phyloP scores from a whole-genome alignment of 2,329 filamentous ascomycete species.

The Laburnicola sp. region DNA sequence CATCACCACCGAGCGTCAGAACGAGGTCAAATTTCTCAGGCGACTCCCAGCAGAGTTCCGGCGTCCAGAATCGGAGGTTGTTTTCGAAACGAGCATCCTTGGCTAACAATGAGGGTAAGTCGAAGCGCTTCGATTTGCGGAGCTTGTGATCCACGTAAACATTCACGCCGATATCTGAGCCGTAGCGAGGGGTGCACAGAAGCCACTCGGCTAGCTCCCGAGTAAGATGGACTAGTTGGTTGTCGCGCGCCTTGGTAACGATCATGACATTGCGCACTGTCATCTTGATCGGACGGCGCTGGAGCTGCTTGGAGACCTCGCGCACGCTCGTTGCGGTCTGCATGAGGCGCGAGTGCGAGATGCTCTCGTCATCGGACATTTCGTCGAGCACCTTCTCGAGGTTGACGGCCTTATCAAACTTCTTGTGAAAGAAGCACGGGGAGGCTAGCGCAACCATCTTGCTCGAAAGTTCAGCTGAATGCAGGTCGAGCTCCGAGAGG shows the following conservation, averaged over 20 bases:
- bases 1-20: slow-evolving; percentile 81
- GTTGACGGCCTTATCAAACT: slow-evolving; percentile 94
- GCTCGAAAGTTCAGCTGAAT: slow-evolving; percentile 48
- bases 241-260: slow-evolving; percentile 95
- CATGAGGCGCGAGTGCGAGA: slow-evolving; percentile 91
- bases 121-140: slow-evolving; percentile 83
- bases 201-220: slow-evolving; percentile 87
- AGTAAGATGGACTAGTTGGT: slow-evolving; percentile 85
- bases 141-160: slow-evolving; percentile 99
- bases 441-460: slow-evolving; percentile 74
- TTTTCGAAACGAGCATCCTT: slow-evolving; percentile 75
- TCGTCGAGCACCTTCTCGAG: slow-evolving; percentile 94
- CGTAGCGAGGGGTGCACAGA: slow-evolving; percentile 84
- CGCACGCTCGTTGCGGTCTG: slow-evolving; percentile 94
- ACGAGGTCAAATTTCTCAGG: slow-evolving; percentile 97
- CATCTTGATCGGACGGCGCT: slow-evolving; percentile 86
- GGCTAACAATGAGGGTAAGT: slow-evolving; percentile 70
- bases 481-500: slow-evolving; percentile 56
- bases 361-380: slow-evolving; percentile 81
- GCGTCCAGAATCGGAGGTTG: slow-evolving; percentile 95
- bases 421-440: slow-evolving; percentile 96
- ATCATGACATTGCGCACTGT: slow-evolving; percentile 97
- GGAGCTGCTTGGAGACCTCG: slow-evolving; percentile 93
- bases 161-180: slow-evolving; percentile 85
- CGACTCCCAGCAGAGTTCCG: slow-evolving; percentile 89